Conservation (phyloP, 1,284 basidiomycete species). For the Leccinum pachyderme region DNA sequence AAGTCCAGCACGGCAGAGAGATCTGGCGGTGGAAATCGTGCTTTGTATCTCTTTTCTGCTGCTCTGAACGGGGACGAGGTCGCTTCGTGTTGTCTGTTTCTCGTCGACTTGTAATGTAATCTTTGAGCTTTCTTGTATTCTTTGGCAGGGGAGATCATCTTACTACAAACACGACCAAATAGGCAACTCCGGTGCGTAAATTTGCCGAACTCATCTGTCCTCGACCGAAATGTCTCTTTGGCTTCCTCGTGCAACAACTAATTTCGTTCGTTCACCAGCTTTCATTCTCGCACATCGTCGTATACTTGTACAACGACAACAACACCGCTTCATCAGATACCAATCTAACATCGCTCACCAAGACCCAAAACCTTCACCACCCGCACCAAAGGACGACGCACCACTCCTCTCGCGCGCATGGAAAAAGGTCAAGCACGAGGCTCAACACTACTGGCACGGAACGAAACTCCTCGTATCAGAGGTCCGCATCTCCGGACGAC, state of each 20-base stretch:
- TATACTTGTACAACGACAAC: not conserved
- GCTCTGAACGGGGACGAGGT: constrained; percentile 67
- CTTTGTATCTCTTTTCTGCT: constrained; percentile 75
- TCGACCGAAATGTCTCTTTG: constrained; percentile 54
- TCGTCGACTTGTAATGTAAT: constrained; percentile 58
- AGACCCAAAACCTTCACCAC: constrained; percentile 49
- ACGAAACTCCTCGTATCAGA: constrained; percentile 94
- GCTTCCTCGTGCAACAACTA: constrained; percentile 46
- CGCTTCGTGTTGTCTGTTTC: constrained; percentile 42
- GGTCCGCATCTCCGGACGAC: constrained; percentile 84
- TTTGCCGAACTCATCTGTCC: constrained; percentile 13
- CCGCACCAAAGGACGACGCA: constrained; percentile 52
- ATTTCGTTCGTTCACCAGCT: constrained; percentile 18
- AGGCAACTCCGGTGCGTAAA: constrained; percentile 2
- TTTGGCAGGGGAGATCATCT: constrained; percentile 3
- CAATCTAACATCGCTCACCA: constrained; percentile 23
- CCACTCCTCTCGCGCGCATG: constrained; percentile 67
- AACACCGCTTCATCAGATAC: constrained; percentile 7
- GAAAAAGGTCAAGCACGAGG: constrained; percentile 96
- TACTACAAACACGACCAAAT: constrained; percentile 32
- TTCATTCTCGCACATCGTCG: constrained; percentile 14
- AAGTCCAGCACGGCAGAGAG: constrained; percentile 62
- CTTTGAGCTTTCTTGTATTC: constrained; percentile 51
- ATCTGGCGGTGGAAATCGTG: constrained; percentile 72
- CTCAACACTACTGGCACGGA: constrained; percentile 96